Conservation (phyloP, 306 rosid species). For the Prunus kanzakura region DNA sequence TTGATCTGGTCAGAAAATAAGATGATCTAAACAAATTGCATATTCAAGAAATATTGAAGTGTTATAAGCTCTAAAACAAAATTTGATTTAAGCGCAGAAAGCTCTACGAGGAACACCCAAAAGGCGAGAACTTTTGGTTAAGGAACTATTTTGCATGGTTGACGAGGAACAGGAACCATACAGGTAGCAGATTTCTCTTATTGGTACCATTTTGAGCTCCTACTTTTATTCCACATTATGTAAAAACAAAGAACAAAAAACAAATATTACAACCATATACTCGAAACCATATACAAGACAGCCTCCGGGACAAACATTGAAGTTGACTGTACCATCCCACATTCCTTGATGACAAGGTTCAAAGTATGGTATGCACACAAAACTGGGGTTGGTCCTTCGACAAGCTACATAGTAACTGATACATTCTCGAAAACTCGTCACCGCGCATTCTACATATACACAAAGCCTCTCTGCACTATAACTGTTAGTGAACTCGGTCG, state of each 20-base stretch:
- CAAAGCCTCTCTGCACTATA: slow-evolving; percentile 1
- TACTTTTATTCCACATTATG: neutral
- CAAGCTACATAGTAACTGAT: neutral
- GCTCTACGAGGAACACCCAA: neutral
- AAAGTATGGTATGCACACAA: slow-evolving; percentile 23
- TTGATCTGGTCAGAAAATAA: neutral
- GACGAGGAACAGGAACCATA: neutral
- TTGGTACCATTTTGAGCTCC: neutral
- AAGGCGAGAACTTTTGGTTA: neutral
- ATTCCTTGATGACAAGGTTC: slow-evolving; percentile 16
- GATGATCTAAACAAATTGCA: neutral
- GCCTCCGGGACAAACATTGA: slow-evolving; percentile 44
- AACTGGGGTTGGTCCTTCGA: slow-evolving; percentile 17
- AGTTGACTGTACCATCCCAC: slow-evolving; percentile 30
- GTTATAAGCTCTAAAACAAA: neutral
- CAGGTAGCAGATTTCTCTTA: neutral
- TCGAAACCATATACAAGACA: slow-evolving; percentile 39
- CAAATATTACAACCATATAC: slow-evolving; percentile 5
- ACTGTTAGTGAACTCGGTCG: neutral
- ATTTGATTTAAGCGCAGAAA: neutral
- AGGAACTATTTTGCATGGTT: neutral
- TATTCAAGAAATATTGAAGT: neutral
- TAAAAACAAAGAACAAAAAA: neutral
- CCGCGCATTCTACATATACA: slow-evolving; percentile 4
- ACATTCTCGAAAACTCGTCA: neutral